Evolutionary conservation across 192 early-diverging fungal species (phyloP), one percentile per base, ranked within the genome.

Genomic region (Coemansia javaensis): DNA sequence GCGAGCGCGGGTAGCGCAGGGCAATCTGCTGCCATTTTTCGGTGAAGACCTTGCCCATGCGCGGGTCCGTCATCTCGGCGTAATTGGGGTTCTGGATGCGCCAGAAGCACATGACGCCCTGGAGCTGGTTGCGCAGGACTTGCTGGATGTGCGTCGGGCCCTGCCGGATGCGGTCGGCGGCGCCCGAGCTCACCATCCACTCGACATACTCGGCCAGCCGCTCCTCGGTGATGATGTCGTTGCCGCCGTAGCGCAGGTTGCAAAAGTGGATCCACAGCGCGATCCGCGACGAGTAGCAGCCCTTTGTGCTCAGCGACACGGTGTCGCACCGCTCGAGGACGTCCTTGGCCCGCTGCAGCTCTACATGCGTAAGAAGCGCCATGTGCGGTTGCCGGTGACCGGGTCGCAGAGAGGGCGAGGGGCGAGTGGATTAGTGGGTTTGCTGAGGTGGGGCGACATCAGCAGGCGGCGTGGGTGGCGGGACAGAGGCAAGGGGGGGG

Each of bases 81-180:
- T 47, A 40, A 33, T 53, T 41, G 18, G 34, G 45, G 46, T 52
- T 60, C 33, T 73, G 69, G 28, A 73, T 61, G 24, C 69, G 62
- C 62, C 63, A 73, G 57, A 66, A 73, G 53, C 69, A 66, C 20
- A 73, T 31, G 14, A 73, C 69, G 50, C 69, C 69, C 55, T 73
- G 69, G 3, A 73, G 63, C 46, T 73, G 69, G 44, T 73, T 73
- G 40, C 69, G 69, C 38, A 73, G 54, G 10, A 73, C 69, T 27
- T 73, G 69, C 50, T 66, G 69, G 0, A 73, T 40, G 28, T 73
- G 69, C 12, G 69, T 73, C 7, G 51, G 33, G 45, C 46, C 58
- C 42, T 73, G 62, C 31, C 69, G 69, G 39, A 73, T 66, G 50
- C 69, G 62, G 43, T 73, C 69, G 22, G 69, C 69, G 17, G 62